Percentiles rank a stretch among this genome's conserved stretches.
These are phyloP conservation scores for Agrocybe pediades DNA, from an alignment of 768 basidiomycete genomes.

Conservation along the genomic window DNA sequence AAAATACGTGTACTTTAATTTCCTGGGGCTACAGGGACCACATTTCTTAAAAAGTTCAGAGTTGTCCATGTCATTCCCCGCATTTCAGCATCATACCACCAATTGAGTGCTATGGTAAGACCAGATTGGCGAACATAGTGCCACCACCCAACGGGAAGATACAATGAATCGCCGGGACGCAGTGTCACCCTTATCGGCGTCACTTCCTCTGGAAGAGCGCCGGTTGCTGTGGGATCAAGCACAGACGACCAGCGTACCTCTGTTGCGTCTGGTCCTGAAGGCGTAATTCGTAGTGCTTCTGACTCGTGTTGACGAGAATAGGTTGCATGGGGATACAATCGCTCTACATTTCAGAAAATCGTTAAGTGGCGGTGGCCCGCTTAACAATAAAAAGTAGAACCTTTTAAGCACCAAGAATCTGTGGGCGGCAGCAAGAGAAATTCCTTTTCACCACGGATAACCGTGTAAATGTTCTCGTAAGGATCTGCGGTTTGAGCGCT, in stretches of 20 bases:
- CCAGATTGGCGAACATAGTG: conserved; percentile 81
- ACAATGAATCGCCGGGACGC: conserved; percentile 75
- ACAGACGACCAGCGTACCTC: conserved; percentile 85
- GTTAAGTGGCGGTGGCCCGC: neutral
- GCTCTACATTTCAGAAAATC: conserved; percentile 33
- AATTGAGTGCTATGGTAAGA: conserved; percentile 74
- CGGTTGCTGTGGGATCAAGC: conserved; percentile 52
- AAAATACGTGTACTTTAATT: conserved; percentile 26
- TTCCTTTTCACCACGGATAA: conserved; percentile 80
- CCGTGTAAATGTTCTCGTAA: conserved; percentile 93
- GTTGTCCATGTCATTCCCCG: conserved; percentile 71
- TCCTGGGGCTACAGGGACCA: conserved; percentile 35
- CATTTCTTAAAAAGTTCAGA: conserved; percentile 60
- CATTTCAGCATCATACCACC: conserved; percentile 88
- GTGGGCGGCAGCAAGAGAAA: conserved; percentile 88
- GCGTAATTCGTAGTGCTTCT: conserved; percentile 28
- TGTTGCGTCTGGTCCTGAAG: conserved; percentile 31
- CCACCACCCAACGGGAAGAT: conserved; percentile 95
- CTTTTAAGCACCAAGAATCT: conserved; percentile 83
- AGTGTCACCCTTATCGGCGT: conserved; percentile 71
- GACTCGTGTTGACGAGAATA: conserved; percentile 51
- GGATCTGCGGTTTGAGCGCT: conserved; percentile 52
- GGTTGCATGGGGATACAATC: conserved; percentile 63
- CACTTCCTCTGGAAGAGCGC: conserved; percentile 49
- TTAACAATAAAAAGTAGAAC: conserved; percentile 37